These are phyloP conservation scores for Entomortierella lignicola DNA, from an alignment of 192 early-diverging fungal species.

Conservation along the genomic window DNA sequence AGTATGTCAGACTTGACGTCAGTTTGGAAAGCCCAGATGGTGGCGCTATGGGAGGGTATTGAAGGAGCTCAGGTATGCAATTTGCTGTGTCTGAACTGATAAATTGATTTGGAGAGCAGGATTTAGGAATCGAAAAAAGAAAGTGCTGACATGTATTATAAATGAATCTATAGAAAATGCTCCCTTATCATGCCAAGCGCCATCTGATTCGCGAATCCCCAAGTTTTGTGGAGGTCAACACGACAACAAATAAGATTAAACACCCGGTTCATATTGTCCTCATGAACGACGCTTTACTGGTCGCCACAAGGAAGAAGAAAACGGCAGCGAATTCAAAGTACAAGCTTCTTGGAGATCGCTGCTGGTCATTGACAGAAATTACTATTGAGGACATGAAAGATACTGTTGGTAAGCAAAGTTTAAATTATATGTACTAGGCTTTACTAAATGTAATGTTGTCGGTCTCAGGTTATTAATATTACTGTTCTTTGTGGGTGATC, in stretches of 20 bases:
- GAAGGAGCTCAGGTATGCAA: slow-evolving; percentile 67
- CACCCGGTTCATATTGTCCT: slow-evolving; percentile 86
- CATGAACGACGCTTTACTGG: slow-evolving; percentile 85
- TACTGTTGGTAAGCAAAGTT: slow-evolving; percentile 70
- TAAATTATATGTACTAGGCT: no score
- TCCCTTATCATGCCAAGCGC: slow-evolving; percentile 76
- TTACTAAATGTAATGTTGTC: no score
- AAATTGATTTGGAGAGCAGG: no score
- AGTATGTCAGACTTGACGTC: slow-evolving; percentile 64
- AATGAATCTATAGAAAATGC: slow-evolving; percentile 60
- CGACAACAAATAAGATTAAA: slow-evolving; percentile 74
- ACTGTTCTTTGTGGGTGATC: neutral
- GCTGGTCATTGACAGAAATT: slow-evolving; percentile 82
- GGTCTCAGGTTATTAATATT: neutral
- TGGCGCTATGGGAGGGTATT: slow-evolving; percentile 68
- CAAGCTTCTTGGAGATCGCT: slow-evolving; percentile 84
- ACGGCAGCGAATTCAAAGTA: slow-evolving; percentile 62
- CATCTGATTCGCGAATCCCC: slow-evolving; percentile 80
- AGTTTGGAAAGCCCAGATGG: slow-evolving; percentile 65
- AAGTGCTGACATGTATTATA: no score
- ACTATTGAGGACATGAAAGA: slow-evolving; percentile 89
- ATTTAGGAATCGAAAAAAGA: no score
- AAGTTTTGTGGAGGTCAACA: slow-evolving; percentile 84
- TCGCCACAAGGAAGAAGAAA: slow-evolving; percentile 84
- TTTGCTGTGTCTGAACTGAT: no score